Base-by-base conservation (phyloP, 306 rosid species). In the Pyrus betulifolia region DNA sequence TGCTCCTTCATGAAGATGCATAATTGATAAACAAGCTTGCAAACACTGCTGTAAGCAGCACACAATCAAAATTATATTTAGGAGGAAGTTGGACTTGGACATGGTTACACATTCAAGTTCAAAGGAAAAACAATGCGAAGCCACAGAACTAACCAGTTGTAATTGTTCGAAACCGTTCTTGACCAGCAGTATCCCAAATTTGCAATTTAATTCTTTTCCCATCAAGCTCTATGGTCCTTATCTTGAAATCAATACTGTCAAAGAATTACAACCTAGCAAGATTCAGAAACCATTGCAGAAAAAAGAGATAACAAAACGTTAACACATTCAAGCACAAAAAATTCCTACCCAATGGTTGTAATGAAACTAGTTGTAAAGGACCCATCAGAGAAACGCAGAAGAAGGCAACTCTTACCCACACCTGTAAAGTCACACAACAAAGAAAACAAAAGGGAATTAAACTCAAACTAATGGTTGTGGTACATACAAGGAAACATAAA, bases 181-280 rank as follows among this genome's bases (percentile, higher is more conserved):
- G 97, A 69, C 98, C 98, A 84, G 98, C 97, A 70, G 98, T 93
- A 81, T 93, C 98, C 98, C 98, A 93, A 81, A 93, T 91, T 90
- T 91, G 98, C 88, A 93, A 85, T 79, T 93, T 93, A 82, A 93
- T 91, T 74, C 98, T 87, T 78, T 91, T 93, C 65, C 90, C 89
- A 75, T 93, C 98, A 85, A 93, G 96, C 85, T 93, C 98, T 63
- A 93, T 90, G 63, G 98, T 93, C 93, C 97, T 88, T 87, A 93
- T 91, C 87, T 93, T 93, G 84, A 93, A 93, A 89, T 93, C 98
- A 86, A 93, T 91, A 74, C 97, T 91, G 89, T 78, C 68, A 77
- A 80, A 30, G 80, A 74, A 22, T 68, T 77, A 66, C 83, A 84
- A 40, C 60, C 62, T 18, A 70, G 59, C 79, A 73, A 83, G 62